A percentile compares a stretch with the other conserved stretches of the same genome.
phyloP scores from a whole-genome alignment of 176 grass and related monocot species.

The Echinochloa phyllopogon region DNA sequence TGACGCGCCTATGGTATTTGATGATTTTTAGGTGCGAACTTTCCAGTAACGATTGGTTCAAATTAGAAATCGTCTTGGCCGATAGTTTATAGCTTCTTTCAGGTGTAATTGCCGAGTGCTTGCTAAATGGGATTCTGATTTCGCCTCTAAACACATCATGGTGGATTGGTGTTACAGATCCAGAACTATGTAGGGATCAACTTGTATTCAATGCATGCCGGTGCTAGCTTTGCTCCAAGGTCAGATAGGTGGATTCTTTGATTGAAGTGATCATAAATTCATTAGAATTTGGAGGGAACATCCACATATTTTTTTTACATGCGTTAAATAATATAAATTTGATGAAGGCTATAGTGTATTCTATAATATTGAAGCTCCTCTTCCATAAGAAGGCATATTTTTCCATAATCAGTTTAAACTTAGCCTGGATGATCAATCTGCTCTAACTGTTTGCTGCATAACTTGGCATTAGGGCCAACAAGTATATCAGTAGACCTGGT shows the following conservation, averaged over 20 bases:
- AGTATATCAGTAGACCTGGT: neutral
- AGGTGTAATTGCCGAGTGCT: neutral
- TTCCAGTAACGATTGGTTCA: neutral
- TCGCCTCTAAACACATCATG: neutral
- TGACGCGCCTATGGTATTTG: neutral
- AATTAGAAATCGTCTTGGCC: neutral
- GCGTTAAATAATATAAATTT: neutral
- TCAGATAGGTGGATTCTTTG: neutral
- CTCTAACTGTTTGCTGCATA: neutral
- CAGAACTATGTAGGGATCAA: neutral
- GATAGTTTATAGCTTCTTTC: neutral
- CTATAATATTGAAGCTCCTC: neutral
- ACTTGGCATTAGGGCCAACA: neutral
- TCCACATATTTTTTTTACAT: neutral
- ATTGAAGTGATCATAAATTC: constrained; percentile 2
- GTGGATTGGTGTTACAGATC: neutral
- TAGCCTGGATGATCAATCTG: neutral
- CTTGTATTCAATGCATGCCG: neutral
- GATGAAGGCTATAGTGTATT: neutral
- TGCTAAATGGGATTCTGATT: neutral
- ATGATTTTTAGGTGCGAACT: neutral
- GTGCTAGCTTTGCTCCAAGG: neutral
- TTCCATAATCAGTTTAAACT: neutral
- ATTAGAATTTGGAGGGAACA: neutral
- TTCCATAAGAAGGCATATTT: neutral